Evolutionary conservation across 2,329 filamentous ascomycete species (phyloP), one percentile per base, ranked within the genome.

Genomic region (Fusarium sp.): DNA sequence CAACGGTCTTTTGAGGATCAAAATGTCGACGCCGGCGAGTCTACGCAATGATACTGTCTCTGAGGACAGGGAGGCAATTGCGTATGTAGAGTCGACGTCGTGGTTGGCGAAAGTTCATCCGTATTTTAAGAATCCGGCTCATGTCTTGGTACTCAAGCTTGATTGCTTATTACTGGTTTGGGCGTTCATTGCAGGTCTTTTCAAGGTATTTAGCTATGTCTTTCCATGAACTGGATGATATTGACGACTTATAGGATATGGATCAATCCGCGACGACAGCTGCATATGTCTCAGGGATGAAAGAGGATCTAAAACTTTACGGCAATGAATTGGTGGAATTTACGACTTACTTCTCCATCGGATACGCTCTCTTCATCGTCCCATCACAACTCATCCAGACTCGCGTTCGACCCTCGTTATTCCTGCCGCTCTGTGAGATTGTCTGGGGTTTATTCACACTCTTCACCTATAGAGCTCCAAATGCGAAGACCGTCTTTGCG

Each of bases 61-160:
- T 18, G 47, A 58, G 25, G 25, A 25, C 25, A 12, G 66, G 38
- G 29, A 58, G 29, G 14, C 47, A 29, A 35, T 59, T 0, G 38
- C 25, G 0, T n/a, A 39, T 25, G 12, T 27, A 3, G 60, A 74
- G 45, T 73, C 75, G 8, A 70, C 64, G 17, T 77, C 77, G 50
- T 80, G 79, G 79, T 62, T 80, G 11, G 78, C 76, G 8, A 78
- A 72, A 6, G 31, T 79, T 1, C 77, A 80, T 56, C 79, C 78
- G 0, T 80, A 79, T 47, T 79, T 79, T 15, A 68, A 75, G 25
- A 65, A 80, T 29, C 75, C 79, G 1, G 56, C 69, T 7, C 78
- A 77, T 61, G 75, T 78, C 7, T 35, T 80, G 33, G 68, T 79
- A 0, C 63, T 79, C 13, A 80, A 80, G 53, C 68, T 80, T 5